These are phyloP conservation scores for Lipomyces yamadae DNA, from an alignment of 805 yeast genomes.

Conservation along the genomic window DNA sequence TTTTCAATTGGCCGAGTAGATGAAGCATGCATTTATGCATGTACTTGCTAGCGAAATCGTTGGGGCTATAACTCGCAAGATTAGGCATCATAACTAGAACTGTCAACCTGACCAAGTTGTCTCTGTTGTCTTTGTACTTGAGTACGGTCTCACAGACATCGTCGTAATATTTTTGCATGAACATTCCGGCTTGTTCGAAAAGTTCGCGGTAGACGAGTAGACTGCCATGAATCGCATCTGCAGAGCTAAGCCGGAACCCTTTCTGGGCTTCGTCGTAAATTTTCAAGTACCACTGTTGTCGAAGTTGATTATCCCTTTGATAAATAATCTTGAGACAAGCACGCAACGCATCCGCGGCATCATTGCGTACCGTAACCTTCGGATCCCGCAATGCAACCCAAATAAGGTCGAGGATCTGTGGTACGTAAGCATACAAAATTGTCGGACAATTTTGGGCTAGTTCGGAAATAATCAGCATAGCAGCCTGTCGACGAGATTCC, in stretches of 20 bases:
- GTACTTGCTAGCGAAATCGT: slow-evolving; percentile 75
- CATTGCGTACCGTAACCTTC: slow-evolving; percentile 73
- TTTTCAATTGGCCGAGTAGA: slow-evolving; percentile 76
- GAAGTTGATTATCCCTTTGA: slow-evolving; percentile 71
- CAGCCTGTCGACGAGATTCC: slow-evolving; percentile 77
- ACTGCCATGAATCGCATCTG: slow-evolving; percentile 86
- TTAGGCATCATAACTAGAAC: slow-evolving; percentile 83
- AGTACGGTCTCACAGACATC: slow-evolving; percentile 77
- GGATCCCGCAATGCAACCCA: slow-evolving; percentile 88
- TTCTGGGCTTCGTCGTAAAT: slow-evolving; percentile 69
- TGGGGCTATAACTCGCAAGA: slow-evolving; percentile 76
- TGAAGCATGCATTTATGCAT: slow-evolving; percentile 78
- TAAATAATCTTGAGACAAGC: slow-evolving; percentile 79
- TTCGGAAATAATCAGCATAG: slow-evolving; percentile 78
- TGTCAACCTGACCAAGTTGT: slow-evolving; percentile 76
- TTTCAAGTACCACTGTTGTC: slow-evolving; percentile 75
- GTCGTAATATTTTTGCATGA: slow-evolving; percentile 71
- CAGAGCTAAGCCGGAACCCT: slow-evolving; percentile 54
- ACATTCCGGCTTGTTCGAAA: slow-evolving; percentile 70
- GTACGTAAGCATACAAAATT: slow-evolving; percentile 73
- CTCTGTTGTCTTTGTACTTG: slow-evolving; percentile 75
- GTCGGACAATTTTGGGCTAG: slow-evolving; percentile 89
- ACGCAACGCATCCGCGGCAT: slow-evolving; percentile 80
- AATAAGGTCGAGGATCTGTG: slow-evolving; percentile 76
- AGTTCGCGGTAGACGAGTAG: slow-evolving; percentile 81